Evolutionary conservation across 495 filamentous ascomycete genomes (phyloP).

Genomic region (Ramalina peruviana): DNA sequence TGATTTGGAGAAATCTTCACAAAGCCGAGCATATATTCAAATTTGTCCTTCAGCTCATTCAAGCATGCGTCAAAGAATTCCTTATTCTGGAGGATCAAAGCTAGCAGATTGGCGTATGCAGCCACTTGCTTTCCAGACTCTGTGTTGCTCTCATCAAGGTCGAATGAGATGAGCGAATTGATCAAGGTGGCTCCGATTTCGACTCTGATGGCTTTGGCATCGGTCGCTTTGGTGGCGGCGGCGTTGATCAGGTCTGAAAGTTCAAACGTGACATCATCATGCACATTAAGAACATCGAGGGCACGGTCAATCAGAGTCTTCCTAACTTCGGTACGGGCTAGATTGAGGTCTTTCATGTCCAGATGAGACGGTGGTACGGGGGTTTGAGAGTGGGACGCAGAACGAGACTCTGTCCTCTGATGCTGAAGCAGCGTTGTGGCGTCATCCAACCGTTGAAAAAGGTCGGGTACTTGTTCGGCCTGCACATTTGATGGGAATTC

Average conservation of each 20-base stretch:
- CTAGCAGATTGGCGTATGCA: constrained; percentile 85
- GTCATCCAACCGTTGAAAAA: not conserved
- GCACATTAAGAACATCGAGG: constrained; percentile 76
- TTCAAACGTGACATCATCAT: constrained; percentile 82
- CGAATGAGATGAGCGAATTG: constrained; percentile 75
- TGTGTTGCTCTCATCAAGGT: constrained; percentile 56
- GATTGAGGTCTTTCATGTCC: constrained; percentile 70
- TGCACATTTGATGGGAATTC: too few species aligned
- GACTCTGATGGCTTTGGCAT: constrained; percentile 47
- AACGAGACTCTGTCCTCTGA: not conserved
- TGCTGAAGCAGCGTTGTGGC: not conserved
- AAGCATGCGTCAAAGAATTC: constrained; percentile 67
- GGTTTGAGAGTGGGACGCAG: not conserved
- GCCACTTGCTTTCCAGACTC: constrained; percentile 70
- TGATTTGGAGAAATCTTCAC: constrained; percentile 59
- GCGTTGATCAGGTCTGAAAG: constrained; percentile 73
- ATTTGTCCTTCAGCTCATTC: constrained; percentile 63
- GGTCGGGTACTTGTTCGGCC: not conserved
- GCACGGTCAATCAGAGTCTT: constrained; percentile 75
- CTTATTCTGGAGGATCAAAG: constrained; percentile 69
- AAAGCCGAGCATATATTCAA: constrained; percentile 61
- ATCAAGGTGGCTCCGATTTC: constrained; percentile 75
- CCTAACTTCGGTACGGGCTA: constrained; percentile 56
- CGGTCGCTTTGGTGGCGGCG: constrained; percentile 53
- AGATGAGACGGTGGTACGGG: constrained; percentile 20